These are phyloP conservation scores for Magnolia sinica DNA, from an alignment of 164 flowering plant species.

Conservation along the genomic window DNA sequence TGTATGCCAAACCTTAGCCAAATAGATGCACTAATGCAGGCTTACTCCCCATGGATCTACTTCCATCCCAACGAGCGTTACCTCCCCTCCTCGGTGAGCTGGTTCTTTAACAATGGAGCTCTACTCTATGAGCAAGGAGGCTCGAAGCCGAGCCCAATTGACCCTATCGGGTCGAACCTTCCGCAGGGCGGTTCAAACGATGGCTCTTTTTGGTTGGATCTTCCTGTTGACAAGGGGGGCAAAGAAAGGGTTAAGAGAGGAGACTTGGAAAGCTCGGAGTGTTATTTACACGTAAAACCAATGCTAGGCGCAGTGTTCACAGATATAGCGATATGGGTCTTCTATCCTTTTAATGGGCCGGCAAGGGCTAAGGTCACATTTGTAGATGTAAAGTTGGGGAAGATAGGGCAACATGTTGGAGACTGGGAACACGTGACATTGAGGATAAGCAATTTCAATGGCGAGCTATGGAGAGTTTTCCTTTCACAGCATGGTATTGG, in stretches of 20 bases:
- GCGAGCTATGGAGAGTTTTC: constrained; percentile 41
- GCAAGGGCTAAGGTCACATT: constrained; percentile 35
- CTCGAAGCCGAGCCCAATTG: constrained; percentile 41
- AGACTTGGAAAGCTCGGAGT: constrained; percentile 36
- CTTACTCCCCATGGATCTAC: constrained; percentile 65
- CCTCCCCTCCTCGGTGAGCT: constrained; percentile 67
- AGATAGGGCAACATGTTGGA: constrained; percentile 56
- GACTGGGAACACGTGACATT: constrained; percentile 62
- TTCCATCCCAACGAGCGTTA: constrained; percentile 71
- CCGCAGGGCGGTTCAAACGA: constrained; percentile 79
- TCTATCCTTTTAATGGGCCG: constrained; percentile 76
- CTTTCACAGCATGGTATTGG: constrained; percentile 43
- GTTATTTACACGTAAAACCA: constrained; percentile 67
- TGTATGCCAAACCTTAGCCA: constrained; percentile 57
- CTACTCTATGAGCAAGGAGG: constrained; percentile 45
- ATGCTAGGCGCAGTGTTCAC: constrained; percentile 71
- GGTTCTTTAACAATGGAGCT: constrained; percentile 78
- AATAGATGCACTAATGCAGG: constrained; percentile 44
- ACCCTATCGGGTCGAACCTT: constrained; percentile 63
- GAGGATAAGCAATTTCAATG: constrained; percentile 53
- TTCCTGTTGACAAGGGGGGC: constrained; percentile 40
- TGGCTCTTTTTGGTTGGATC: constrained; percentile 77
- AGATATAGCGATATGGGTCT: constrained; percentile 68
- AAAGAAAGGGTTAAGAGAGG: constrained; percentile 66
- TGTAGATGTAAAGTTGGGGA: constrained; percentile 32